Conservation (phyloP, 208 protist species). For the Novymonas esmeraldas region DNA sequence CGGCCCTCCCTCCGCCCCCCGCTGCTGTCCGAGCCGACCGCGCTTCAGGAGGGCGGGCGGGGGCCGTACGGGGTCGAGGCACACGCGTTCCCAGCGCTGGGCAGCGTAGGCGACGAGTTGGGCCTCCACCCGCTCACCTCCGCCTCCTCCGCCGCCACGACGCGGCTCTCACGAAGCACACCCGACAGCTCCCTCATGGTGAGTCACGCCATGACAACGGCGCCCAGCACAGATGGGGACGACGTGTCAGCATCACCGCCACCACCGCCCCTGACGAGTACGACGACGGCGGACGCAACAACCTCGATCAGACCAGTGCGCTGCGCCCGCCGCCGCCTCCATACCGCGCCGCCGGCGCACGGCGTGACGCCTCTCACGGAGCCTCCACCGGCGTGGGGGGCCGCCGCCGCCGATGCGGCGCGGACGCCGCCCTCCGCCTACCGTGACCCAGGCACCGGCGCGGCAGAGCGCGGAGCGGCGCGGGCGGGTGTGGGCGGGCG, state of each 20-base stretch:
- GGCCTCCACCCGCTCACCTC: not conserved
- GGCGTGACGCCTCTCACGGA: no score
- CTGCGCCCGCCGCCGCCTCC: no score
- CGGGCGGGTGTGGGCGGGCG: no score
- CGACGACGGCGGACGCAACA: no score
- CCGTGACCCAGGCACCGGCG: no score
- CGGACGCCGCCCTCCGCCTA: no score
- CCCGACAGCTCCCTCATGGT: conserved; percentile 1
- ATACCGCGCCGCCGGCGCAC: no score
- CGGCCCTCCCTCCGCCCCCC: not conserved
- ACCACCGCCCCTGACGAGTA: not conserved
- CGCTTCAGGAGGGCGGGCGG: not conserved
- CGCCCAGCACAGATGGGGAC: not conserved
- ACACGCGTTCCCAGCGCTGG: not conserved
- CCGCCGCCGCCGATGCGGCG: no score
- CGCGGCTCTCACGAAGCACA: not conserved
- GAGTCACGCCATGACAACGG: not conserved
- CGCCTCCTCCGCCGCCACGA: not conserved
- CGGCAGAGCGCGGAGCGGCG: no score
- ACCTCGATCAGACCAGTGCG: no score
- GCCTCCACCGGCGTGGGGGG: no score
- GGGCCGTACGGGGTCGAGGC: not conserved
- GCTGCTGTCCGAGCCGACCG: not conserved
- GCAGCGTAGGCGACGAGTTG: not conserved
- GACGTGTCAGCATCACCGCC: conserved; percentile 1